phyloP scores from a whole-genome alignment of 2,329 filamentous ascomycete species.

The Pseudocercospora macadamiae region DNA sequence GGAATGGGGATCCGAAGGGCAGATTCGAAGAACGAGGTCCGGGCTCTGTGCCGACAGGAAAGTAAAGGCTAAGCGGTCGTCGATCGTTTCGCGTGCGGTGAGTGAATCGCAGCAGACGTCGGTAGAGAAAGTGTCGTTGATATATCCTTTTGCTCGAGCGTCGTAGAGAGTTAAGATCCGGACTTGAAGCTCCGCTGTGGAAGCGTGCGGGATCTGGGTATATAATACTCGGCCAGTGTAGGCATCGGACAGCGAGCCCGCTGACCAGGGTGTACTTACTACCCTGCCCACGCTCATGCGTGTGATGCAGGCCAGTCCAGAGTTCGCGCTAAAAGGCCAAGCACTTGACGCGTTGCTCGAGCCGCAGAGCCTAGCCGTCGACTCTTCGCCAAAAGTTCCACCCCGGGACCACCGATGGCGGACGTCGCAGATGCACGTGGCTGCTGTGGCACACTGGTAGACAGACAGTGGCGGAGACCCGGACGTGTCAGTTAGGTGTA shows the following conservation, averaged over 20 bases:
- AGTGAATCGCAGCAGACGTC: background rate
- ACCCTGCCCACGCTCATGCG: background rate
- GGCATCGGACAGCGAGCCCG: conserved; percentile 4
- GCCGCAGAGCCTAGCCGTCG: conserved; percentile 6
- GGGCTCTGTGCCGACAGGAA: background rate
- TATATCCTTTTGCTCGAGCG: background rate
- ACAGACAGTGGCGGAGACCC: conserved; percentile 1
- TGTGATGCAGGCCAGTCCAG: conserved; percentile 1
- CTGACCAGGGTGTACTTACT: background rate
- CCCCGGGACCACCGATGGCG: background rate
- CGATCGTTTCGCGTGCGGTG: conserved; percentile 2
- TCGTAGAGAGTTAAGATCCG: background rate
- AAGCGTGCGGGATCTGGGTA: background rate
- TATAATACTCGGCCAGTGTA: conserved; percentile 3
- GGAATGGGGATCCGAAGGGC: conserved; percentile 13
- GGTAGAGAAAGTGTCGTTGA: background rate
- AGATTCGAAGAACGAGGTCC: conserved; percentile 2
- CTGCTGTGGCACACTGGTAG: conserved; percentile 9
- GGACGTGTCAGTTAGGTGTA: background rate
- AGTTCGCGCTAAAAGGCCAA: conserved; percentile 5
- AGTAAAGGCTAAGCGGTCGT: conserved; percentile 5
- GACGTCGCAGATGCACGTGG: conserved; percentile 15
- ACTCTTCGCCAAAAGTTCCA: conserved; percentile 3
- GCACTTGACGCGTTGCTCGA: conserved; percentile 4
- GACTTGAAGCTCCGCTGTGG: background rate